These are phyloP conservation scores for Trametes villosa DNA, from an alignment of 768 basidiomycete species.

Conservation along the genomic window DNA sequence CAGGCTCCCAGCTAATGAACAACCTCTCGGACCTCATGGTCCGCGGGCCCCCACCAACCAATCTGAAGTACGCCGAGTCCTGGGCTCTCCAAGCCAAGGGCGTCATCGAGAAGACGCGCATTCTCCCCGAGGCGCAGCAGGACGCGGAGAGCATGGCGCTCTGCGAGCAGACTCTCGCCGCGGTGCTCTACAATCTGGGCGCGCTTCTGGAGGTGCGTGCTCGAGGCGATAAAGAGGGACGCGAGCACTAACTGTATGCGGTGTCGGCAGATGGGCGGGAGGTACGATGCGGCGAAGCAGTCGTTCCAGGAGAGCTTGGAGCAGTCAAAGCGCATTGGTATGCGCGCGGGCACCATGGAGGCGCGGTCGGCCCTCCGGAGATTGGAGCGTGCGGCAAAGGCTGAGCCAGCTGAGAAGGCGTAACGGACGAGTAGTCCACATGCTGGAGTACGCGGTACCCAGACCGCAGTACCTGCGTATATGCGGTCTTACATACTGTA, in stretches of 20 bases:
- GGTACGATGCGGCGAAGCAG: constrained; percentile 33
- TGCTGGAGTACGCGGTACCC: no score
- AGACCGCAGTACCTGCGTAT: no score
- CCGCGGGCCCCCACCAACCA: constrained; percentile 42
- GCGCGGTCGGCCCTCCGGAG: constrained; percentile 38
- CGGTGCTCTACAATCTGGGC: constrained; percentile 64
- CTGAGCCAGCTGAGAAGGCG: no score
- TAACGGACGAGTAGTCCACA: no score
- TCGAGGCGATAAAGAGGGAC: no score
- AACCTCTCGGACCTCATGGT: constrained; percentile 50
- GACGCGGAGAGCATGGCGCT: constrained; percentile 16
- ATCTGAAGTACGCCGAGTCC: constrained; percentile 53
- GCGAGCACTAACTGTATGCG: no score
- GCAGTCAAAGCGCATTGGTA: constrained; percentile 37
- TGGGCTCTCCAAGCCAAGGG: constrained; percentile 58
- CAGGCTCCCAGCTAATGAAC: constrained; percentile 54
- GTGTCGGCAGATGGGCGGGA: constrained; percentile 39
- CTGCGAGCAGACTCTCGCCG: constrained; percentile 61
- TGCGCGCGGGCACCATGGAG: constrained; percentile 42
- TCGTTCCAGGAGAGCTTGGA: constrained; percentile 39
- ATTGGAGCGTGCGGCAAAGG: no score
- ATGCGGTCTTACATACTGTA: no score
- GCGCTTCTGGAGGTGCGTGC: constrained; percentile 49
- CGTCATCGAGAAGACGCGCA: constrained; percentile 29
- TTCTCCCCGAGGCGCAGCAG: constrained; percentile 18